phyloP scores from a whole-genome alignment of 176 grass and related monocot genomes.

The Avena insularis region DNA sequence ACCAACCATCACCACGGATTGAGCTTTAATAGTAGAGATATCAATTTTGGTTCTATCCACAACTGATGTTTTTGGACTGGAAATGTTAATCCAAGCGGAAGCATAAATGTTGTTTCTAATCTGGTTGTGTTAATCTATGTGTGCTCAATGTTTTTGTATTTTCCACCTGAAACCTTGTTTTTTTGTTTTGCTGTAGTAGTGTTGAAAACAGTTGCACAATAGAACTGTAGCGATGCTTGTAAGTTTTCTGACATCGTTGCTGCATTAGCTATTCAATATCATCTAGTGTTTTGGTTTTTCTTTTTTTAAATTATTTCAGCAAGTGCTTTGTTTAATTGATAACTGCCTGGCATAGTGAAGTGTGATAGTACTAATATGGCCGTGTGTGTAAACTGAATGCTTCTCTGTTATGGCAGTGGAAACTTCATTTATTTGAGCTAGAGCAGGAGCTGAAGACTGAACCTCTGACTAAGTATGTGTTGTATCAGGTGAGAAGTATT shows the following conservation, averaged over 20 bases:
- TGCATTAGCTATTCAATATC: constrained; percentile 23
- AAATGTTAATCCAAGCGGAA: not conserved
- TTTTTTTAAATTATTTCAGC: constrained; percentile 9
- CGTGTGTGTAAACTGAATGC: constrained; percentile 12
- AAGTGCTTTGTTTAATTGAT: constrained; percentile 16
- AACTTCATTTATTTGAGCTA: constrained; percentile 98
- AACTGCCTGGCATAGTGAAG: not conserved
- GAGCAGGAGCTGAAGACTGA: constrained; percentile 93
- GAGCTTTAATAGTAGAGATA: no score
- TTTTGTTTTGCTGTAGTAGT: not conserved
- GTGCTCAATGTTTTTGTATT: not conserved
- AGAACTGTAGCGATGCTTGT: not conserved
- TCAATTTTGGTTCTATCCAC: not conserved
- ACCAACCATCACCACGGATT: no score
- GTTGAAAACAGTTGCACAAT: not conserved
- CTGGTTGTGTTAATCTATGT: not conserved
- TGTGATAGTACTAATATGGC: not conserved
- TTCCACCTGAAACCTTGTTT: not conserved
- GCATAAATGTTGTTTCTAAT: not conserved
- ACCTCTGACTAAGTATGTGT: constrained; percentile 81
- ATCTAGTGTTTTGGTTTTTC: not conserved
- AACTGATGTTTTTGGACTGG: not conserved
- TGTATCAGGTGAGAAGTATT: constrained; percentile 70
- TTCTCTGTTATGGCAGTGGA: constrained; percentile 70
- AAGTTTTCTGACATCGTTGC: not conserved